Conservation (phyloP, 371 early-diverging fungal genomes). For the Mortierella sp. region DNA sequence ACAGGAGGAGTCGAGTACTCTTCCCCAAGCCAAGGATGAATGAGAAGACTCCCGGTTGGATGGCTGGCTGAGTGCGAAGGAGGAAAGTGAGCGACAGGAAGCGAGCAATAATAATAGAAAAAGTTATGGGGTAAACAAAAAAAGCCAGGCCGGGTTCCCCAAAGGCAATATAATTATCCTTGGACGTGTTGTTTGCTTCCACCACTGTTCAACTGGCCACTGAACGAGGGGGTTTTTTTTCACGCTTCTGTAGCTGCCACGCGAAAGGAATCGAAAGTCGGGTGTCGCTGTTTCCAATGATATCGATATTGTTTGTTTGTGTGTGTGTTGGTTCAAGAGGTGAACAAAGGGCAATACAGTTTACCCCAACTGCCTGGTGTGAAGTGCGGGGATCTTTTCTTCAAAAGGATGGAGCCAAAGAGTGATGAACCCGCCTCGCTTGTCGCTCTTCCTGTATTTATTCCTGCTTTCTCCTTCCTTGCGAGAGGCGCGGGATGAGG, state of each 20-base stretch:
- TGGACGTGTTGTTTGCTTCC: neutral
- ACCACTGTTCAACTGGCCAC: too few relatives aligned
- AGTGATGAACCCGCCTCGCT: neutral
- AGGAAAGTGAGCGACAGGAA: too few relatives aligned
- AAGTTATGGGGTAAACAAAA: slow-evolving; percentile 8
- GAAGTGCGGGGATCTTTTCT: slow-evolving; percentile 8
- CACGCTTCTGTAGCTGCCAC: neutral
- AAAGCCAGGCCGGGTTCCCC: too few relatives aligned
- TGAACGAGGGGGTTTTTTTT: neutral
- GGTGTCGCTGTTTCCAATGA: neutral
- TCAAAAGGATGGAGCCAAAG: neutral
- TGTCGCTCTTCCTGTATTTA: neutral
- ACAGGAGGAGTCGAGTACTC: neutral
- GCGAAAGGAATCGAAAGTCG: neutral
- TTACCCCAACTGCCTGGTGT: neutral
- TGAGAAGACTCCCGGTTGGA: too few relatives aligned
- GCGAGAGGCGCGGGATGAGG: too few relatives aligned
- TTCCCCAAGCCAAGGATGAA: neutral
- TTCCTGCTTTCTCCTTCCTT: neutral
- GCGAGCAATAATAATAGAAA: neutral
- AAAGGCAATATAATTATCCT: slow-evolving; percentile 6
- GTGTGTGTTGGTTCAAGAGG: neutral
- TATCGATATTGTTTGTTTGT: neutral
- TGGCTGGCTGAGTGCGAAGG: neutral
- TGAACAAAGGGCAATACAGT: slow-evolving; percentile 1